Conservation (phyloP, 2,329 filamentous ascomycete genomes). For the Talaromyces sp. region DNA sequence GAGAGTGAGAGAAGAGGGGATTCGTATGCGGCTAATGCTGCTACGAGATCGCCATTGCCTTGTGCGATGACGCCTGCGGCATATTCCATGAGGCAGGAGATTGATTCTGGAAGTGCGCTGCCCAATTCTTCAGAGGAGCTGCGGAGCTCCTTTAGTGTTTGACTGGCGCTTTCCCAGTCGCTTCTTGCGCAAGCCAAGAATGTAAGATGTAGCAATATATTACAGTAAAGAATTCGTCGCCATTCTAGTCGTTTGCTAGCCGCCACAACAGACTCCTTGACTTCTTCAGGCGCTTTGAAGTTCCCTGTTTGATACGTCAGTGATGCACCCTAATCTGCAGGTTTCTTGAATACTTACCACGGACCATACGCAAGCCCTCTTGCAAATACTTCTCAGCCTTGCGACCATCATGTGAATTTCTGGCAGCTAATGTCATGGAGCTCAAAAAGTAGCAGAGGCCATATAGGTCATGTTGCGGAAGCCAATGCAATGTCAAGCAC, state of each 20-base stretch:
- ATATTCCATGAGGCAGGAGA: constrained; percentile 62
- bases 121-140: constrained; percentile 45
- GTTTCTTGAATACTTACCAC: constrained; percentile 35
- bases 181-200: constrained; percentile 67
- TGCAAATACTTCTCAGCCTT: constrained; percentile 56
- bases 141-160: constrained; percentile 55
- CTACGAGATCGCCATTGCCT: constrained; percentile 68
- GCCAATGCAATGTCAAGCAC: constrained; percentile 57
- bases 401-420: constrained; percentile 52
- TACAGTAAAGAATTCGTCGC: constrained; percentile 63
- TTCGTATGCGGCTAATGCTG: constrained; percentile 65
- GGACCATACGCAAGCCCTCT: constrained; percentile 54
- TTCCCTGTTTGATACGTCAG: constrained; percentile 26
- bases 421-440: constrained; percentile 53
- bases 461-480: constrained; percentile 58
- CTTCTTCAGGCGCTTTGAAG: constrained; percentile 39
- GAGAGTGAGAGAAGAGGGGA: constrained; percentile 57
- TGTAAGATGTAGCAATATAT: constrained; percentile 67
- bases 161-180: constrained; percentile 63
- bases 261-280: constrained; percentile 54
- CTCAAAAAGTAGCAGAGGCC: constrained; percentile 58
- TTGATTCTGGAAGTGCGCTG: constrained; percentile 37
- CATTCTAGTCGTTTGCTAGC: constrained; percentile 60
- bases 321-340: constrained; percentile 11
- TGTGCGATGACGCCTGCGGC: constrained; percentile 73